Percentiles rank a stretch among this genome's conserved stretches.
phyloP scores from a whole-genome alignment of 1,284 basidiomycete genomes.

The Irpex rosettiformis region DNA sequence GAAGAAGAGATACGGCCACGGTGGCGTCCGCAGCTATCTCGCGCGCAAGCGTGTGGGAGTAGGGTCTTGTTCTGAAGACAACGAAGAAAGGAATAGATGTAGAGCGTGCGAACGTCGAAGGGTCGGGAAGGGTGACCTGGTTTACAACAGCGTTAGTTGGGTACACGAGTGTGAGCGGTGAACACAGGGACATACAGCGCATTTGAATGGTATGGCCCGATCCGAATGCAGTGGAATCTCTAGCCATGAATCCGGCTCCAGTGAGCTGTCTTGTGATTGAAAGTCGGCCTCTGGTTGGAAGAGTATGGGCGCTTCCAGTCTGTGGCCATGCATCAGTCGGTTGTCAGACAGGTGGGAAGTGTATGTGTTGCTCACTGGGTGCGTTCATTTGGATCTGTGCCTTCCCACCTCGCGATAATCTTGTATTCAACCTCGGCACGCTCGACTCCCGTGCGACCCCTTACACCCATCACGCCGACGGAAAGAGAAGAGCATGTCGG shows the following conservation, averaged over 20 bases:
- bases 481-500: constrained; percentile 45
- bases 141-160: not conserved
- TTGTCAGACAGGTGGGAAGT: constrained; percentile 7
- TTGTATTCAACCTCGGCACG: constrained; percentile 49
- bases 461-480: constrained; percentile 22
- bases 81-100: constrained; percentile 64
- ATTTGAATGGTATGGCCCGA: constrained; percentile 57
- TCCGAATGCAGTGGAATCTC: constrained; percentile 64
- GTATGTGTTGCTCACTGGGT: constrained; percentile 42
- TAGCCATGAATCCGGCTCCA: constrained; percentile 52
- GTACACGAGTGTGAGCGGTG: not conserved
- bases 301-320: constrained; percentile 61
- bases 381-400: constrained; percentile 40
- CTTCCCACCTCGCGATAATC: constrained; percentile 58
- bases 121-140: constrained; percentile 61
- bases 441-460: constrained; percentile 37
- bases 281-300: constrained; percentile 58
- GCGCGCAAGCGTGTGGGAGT: constrained; percentile 46
- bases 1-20: constrained; percentile 57
- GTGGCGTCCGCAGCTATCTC: constrained; percentile 70
- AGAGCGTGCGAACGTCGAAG: constrained; percentile 53
- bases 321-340: constrained; percentile 25
- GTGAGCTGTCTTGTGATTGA: constrained; percentile 48
- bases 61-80: constrained; percentile 61
- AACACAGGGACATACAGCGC: constrained; percentile 44